Evolutionary conservation across 257 asterid genomes (phyloP), one percentile per base, ranked within the genome.

Genomic region (Asclepias syriaca): DNA sequence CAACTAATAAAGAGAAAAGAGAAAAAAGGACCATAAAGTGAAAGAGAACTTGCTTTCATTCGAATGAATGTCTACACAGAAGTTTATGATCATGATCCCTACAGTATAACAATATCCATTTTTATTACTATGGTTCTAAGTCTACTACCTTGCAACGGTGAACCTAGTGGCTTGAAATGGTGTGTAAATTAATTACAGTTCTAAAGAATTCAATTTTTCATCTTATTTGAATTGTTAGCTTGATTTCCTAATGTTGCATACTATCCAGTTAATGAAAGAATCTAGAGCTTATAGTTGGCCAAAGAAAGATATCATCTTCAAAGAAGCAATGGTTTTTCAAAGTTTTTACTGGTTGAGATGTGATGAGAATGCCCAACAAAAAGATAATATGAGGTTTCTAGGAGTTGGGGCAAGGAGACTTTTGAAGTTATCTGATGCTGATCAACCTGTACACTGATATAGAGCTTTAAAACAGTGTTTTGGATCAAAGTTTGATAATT

Each of bases 261-360:
- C 82, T 76, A 86, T 87, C 89, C 97, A 88, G 98, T 93, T 83
- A 90, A 89, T 80, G 80, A 89, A 88, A 82, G 95, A 88, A 86
- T 83, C 83, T 93, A 89, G 81, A 87, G 96, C 88, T 74, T 90
- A 80, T 88, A 87, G 84, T 88, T 90, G 87, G 95, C 86, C 88
- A 87, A 89, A 89, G 96, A 88, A 86, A 84, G 96, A 86, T 80
- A 81, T 76, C 91, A 82, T 82, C 95, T 85, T 85, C 95, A 86
- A 88, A 80, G 95, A 85, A 77, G 95, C 95, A 85, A 88, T 80
- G 85, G 60, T 79, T 79, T 87, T 87, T 81, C 85, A 85, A 87
- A 82, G 90, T 85, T 83, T 84, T 80, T 84, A 84, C 84, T 77
- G 85, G 76, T 86, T 87, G 96, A 75, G 82, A 83, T 85, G 75